These are phyloP conservation scores for Termitomyces sp. DNA, from an alignment of 768 basidiomycete genomes.

Conservation along the genomic window DNA sequence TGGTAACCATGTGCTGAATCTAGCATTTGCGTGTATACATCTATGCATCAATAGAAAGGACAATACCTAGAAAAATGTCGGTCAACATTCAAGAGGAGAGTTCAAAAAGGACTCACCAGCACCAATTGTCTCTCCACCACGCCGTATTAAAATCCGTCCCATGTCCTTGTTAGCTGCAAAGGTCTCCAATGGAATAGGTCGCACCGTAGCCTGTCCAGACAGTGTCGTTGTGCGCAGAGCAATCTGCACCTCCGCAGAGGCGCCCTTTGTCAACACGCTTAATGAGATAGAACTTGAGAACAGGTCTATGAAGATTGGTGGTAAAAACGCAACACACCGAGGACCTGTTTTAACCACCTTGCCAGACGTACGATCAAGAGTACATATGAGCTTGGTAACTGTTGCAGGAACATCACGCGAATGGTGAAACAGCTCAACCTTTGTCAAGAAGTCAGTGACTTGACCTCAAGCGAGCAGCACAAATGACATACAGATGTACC, in stretches of 20 bases:
- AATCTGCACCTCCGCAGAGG: slow-evolving; percentile 84
- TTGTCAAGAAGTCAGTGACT: not conserved
- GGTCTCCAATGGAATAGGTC: slow-evolving; percentile 80
- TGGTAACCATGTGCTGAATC: not conserved
- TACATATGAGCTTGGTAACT: slow-evolving; percentile 73
- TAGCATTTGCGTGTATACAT: not conserved
- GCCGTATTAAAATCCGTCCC: slow-evolving; percentile 84
- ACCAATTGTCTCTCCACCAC: slow-evolving; percentile 91
- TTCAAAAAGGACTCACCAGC: slow-evolving; percentile 53
- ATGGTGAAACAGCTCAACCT: slow-evolving; percentile 95
- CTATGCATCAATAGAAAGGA: slow-evolving; percentile 1
- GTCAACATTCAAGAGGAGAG: not conserved
- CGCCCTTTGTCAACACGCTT: slow-evolving; percentile 77
- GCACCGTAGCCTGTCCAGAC: slow-evolving; percentile 38
- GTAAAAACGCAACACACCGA: slow-evolving; percentile 44
- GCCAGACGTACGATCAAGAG: slow-evolving; percentile 75
- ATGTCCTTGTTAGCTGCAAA: slow-evolving; percentile 91
- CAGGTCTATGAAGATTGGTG: not conserved
- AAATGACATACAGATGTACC: slow-evolving; percentile 66
- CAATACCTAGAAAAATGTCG: not conserved
- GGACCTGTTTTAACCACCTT: slow-evolving; percentile 73
- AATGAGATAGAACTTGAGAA: not conserved
- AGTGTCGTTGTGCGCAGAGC: slow-evolving; percentile 56
- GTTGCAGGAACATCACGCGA: slow-evolving; percentile 90
- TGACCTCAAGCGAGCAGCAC: not conserved